phyloP scores from a whole-genome alignment of 768 basidiomycete genomes.

The Pisolithus tinctorius region DNA sequence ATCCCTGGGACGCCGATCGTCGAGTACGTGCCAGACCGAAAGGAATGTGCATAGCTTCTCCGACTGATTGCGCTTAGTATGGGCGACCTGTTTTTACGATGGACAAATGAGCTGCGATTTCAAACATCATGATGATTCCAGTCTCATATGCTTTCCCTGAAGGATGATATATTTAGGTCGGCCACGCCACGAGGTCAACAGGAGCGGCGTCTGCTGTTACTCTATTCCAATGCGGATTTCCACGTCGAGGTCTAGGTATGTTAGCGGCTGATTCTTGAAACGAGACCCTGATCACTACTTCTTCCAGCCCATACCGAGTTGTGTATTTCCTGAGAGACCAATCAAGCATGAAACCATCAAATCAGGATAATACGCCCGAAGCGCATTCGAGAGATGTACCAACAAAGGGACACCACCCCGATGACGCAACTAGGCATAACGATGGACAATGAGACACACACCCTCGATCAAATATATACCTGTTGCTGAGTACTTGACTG shows the following conservation, averaged over 20 bases:
- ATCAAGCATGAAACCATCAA: slow-evolving; percentile 63
- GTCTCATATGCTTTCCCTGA: too few species aligned
- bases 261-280: background rate
- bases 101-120: too few species aligned
- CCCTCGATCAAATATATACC: too few species aligned
- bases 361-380: slow-evolving; percentile 80
- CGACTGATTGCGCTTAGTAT: too few species aligned
- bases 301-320: slow-evolving; percentile 41
- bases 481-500: too few species aligned
- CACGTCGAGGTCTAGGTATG: slow-evolving; percentile 72
- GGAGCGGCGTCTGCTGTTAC: slow-evolving; percentile 62
- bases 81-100: too few species aligned
- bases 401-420: background rate
- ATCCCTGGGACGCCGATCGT: too few species aligned
- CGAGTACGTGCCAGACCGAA: too few species aligned
- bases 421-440: background rate
- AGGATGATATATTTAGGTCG: slow-evolving; percentile 87
- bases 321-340: slow-evolving; percentile 45
- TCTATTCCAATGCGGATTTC: slow-evolving; percentile 83
- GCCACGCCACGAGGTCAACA: slow-evolving; percentile 79
- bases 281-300: too few species aligned
- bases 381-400: slow-evolving; percentile 48
- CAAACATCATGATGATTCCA: too few species aligned
- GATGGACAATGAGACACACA: too few species aligned
- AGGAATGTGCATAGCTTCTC: too few species aligned